Evolutionary conservation across 176 grass and related monocot species (phyloP).

Genomic region (Aechmea fasciata): DNA sequence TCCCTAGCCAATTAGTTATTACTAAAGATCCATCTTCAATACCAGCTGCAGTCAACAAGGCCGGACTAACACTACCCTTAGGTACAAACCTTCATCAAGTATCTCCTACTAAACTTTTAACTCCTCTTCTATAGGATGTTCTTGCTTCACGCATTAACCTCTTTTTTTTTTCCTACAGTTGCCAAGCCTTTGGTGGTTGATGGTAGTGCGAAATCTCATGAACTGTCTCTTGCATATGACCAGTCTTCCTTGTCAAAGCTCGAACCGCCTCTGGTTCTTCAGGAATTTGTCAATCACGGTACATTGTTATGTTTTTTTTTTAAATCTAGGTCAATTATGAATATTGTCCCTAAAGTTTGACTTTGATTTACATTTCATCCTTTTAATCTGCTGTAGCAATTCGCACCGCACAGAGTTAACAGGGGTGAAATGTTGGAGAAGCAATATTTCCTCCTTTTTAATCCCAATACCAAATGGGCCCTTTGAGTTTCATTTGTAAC

Average conservation of each 20-base stretch:
- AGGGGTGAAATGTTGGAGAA: too few species aligned
- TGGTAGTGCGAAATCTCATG: conserved; percentile 87
- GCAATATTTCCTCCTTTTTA: too few species aligned
- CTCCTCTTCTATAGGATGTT: not conserved
- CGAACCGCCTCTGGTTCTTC: conserved; percentile 87
- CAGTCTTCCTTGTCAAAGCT: conserved; percentile 62
- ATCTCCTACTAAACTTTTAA: not conserved
- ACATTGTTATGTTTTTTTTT: conserved; percentile 8
- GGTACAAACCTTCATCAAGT: conserved; percentile 20
- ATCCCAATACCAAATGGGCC: too few species aligned
- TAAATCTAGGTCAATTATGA: too few species aligned
- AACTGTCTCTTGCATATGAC: conserved; percentile 72
- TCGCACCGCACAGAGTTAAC: too few species aligned
- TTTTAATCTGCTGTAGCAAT: too few species aligned
- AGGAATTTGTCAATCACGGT: conserved; percentile 98
- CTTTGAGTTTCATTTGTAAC: too few species aligned
- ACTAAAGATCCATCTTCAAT: conserved; percentile 73
- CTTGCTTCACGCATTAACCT: not conserved
- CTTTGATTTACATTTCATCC: too few species aligned
- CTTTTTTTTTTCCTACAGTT: conserved; percentile 28
- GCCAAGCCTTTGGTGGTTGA: conserved; percentile 87
- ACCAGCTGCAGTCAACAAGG: conserved; percentile 63
- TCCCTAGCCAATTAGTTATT: conserved; percentile 84
- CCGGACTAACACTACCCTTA: conserved; percentile 73
- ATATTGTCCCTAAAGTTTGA: too few species aligned